Evolutionary conservation across 2,329 filamentous ascomycete genomes (phyloP).

Genomic region (Aspergillus sp.): DNA sequence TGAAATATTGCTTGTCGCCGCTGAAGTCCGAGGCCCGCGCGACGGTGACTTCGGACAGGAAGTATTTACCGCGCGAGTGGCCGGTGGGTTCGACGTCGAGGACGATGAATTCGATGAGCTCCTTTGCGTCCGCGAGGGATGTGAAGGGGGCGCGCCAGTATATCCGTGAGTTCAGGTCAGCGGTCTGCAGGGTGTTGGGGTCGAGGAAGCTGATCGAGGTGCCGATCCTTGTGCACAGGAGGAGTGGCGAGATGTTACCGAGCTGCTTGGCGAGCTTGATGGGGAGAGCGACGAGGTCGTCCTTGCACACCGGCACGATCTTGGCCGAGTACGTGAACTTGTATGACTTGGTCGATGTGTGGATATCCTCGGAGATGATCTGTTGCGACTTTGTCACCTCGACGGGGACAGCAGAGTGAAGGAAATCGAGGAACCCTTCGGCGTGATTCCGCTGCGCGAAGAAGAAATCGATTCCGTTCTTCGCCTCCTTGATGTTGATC

Average conservation of each 20-base stretch:
- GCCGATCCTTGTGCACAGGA: constrained; percentile 84
- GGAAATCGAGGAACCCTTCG: constrained; percentile 88
- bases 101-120: constrained; percentile 89
- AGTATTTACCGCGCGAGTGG: constrained; percentile 76
- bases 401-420: constrained; percentile 79
- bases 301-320: constrained; percentile 93
- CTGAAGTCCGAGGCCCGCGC: constrained; percentile 86
- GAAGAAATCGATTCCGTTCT: constrained; percentile 95
- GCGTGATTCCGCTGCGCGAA: constrained; percentile 88
- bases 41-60: constrained; percentile 85
- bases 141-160: constrained; percentile 93
- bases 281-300: constrained; percentile 92
- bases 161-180: constrained; percentile 77
- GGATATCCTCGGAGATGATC: constrained; percentile 89
- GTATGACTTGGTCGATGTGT: constrained; percentile 88
- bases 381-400: constrained; percentile 85
- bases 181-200: constrained; percentile 85
- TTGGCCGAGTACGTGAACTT: constrained; percentile 93
- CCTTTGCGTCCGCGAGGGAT: constrained; percentile 79
- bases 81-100: constrained; percentile 89
- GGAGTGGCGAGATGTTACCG: constrained; percentile 86
- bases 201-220: constrained; percentile 90
- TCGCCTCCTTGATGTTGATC: constrained; percentile 97
- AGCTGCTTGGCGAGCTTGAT: constrained; percentile 83
- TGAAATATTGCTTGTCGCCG: constrained; percentile 84